Conservation (phyloP, 2,329 filamentous ascomycete species). For the Fusarium guadeloupense region DNA sequence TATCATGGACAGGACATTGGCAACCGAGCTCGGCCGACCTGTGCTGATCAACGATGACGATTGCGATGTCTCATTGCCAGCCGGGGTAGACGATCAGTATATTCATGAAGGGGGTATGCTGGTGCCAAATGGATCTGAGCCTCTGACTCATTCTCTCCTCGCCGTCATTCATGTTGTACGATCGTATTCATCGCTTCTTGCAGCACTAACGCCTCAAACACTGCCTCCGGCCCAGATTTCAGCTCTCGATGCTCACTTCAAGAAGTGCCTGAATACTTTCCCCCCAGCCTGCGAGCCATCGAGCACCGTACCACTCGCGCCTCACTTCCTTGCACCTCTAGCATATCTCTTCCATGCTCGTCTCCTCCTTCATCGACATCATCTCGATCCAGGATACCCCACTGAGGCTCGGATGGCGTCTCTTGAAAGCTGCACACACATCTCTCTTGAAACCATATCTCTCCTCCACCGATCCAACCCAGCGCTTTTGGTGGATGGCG, state of each 20-base stretch:
- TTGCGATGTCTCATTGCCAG: slow-evolving; percentile 84
- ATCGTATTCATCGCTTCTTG: slow-evolving; percentile 77
- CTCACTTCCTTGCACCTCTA: slow-evolving; percentile 77
- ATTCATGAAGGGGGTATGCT: slow-evolving; percentile 68
- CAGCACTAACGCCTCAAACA: slow-evolving; percentile 72
- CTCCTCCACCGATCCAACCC: slow-evolving; percentile 74
- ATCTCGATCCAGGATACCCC: slow-evolving; percentile 78
- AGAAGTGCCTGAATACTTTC: slow-evolving; percentile 76
- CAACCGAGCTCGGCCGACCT: slow-evolving; percentile 82
- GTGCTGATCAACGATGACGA: slow-evolving; percentile 87
- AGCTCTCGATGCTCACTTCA: slow-evolving; percentile 85
- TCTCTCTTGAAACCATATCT: slow-evolving; percentile 80
- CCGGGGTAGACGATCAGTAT: slow-evolving; percentile 81
- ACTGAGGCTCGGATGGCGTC: slow-evolving; percentile 73
- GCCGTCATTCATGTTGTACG: slow-evolving; percentile 84
- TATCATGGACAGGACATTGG: slow-evolving; percentile 82
- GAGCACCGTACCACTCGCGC: slow-evolving; percentile 74
- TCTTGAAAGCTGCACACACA: slow-evolving; percentile 78
- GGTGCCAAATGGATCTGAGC: slow-evolving; percentile 60
- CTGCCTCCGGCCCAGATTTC: slow-evolving; percentile 74
- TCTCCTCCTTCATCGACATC: slow-evolving; percentile 88
- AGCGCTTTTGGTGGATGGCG: slow-evolving; percentile 67
- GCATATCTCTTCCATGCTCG: slow-evolving; percentile 83
- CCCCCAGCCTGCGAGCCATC: slow-evolving; percentile 77
- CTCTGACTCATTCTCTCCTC: slow-evolving; percentile 75